Evolutionary conservation across 2,329 filamentous ascomycete species (phyloP).

Genomic region (Penicillium nordicum): DNA sequence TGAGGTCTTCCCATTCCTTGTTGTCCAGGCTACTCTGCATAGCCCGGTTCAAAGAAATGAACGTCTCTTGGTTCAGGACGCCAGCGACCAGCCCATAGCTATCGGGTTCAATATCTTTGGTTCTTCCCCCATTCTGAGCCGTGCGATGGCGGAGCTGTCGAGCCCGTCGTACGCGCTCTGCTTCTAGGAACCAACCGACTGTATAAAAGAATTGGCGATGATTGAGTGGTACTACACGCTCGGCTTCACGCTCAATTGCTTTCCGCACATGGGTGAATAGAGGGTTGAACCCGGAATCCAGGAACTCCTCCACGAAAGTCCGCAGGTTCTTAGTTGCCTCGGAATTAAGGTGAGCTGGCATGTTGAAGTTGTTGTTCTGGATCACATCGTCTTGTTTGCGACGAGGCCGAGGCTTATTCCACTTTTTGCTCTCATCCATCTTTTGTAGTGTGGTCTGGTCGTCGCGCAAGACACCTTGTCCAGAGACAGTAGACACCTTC

Average conservation of each 20-base stretch:
- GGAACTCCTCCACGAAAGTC: slow-evolving; percentile 83
- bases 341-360: slow-evolving; percentile 64
- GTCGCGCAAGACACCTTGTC: slow-evolving; percentile 77
- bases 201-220: slow-evolving; percentile 87
- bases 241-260: slow-evolving; percentile 83
- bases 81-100: slow-evolving; percentile 83
- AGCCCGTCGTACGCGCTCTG: slow-evolving; percentile 70
- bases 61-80: slow-evolving; percentile 91
- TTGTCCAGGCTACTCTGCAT: slow-evolving; percentile 76
- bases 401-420: slow-evolving; percentile 70
- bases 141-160: slow-evolving; percentile 51
- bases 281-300: slow-evolving; percentile 94
- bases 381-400: slow-evolving; percentile 61
- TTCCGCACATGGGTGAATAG: slow-evolving; percentile 80
- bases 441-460: slow-evolving; percentile 72
- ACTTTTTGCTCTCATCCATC: slow-evolving; percentile 88
- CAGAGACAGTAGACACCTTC: slow-evolving; percentile 80
- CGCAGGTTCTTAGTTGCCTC: slow-evolving; percentile 74
- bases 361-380: slow-evolving; percentile 68
- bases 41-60: slow-evolving; percentile 78
- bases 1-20: slow-evolving; percentile 83
- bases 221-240: slow-evolving; percentile 74
- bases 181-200: slow-evolving; percentile 86
- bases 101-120: slow-evolving; percentile 61
- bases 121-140: slow-evolving; percentile 46